These are phyloP conservation scores for Talaromyces wortmannii DNA, from an alignment of 495 filamentous ascomycete species.

Conservation along the genomic window DNA sequence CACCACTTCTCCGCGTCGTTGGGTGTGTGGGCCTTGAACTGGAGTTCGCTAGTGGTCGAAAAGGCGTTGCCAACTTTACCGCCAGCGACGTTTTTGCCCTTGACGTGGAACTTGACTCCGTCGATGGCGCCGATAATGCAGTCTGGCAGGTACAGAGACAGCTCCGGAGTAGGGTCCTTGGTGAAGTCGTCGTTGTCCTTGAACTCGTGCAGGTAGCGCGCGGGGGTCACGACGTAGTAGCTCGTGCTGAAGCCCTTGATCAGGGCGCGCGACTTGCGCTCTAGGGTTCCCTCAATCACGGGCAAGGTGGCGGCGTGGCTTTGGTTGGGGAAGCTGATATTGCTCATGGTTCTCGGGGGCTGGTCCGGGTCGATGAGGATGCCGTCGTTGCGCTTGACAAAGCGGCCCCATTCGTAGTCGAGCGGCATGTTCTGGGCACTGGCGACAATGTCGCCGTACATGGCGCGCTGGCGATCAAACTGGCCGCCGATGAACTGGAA, in stretches of 20 bases:
- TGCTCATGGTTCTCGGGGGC: conserved; percentile 61
- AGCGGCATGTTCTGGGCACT: conserved; percentile 71
- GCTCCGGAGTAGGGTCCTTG: conserved; percentile 75
- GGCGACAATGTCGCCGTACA: conserved; percentile 78
- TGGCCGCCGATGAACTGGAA: conserved; percentile 69
- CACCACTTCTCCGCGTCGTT: conserved; percentile 78
- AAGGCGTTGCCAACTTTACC: conserved; percentile 53
- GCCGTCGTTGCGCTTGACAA: conserved; percentile 58
- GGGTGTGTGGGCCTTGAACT: conserved; percentile 68
- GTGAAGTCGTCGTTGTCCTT: conserved; percentile 83
- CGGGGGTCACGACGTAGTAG: conserved; percentile 85
- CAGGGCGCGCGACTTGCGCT: conserved; percentile 77
- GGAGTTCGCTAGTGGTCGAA: conserved; percentile 54
- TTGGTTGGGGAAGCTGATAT: conserved; percentile 82
- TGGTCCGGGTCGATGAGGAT: conserved; percentile 74
- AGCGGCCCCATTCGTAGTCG: conserved; percentile 92
- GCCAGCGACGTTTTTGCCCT: conserved; percentile 78
- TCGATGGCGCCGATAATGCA: conserved; percentile 68
- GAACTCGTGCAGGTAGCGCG: conserved; percentile 89
- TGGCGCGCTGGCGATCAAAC: conserved; percentile 66
- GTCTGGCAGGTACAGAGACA: conserved; percentile 89
- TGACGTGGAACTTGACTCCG: conserved; percentile 84
- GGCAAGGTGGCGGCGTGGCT: conserved; percentile 72
- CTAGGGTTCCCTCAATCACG: conserved; percentile 78
- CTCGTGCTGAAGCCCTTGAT: conserved; percentile 69